Evolutionary conservation across 1,284 basidiomycete genomes (phyloP), one percentile per base, ranked within the genome.

Genomic region (Cutaneotrichosporon sp.): DNA sequence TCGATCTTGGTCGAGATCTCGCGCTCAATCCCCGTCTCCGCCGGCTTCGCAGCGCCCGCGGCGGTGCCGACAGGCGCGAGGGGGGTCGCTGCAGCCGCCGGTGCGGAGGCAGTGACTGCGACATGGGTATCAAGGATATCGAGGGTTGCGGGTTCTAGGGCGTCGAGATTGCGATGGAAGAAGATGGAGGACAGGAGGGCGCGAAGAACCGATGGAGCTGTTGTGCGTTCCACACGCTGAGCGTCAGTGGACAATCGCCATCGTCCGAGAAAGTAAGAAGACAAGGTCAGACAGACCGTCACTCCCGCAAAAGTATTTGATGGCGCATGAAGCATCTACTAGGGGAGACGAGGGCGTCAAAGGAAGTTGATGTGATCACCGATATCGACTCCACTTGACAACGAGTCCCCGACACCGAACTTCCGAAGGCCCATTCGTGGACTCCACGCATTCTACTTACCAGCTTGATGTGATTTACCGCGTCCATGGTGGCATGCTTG

Each of bases 101-200:
- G 5, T 17, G 42, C 12, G n/a, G 42, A 44, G n/a, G 42, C 22
- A 32, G 46, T 14, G 22, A 25, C 38, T 7, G 70, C 71, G 6
- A 71, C 62, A 41, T 73, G 68, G 11, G 62, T 62, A 35, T 71
- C 71, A 7, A 64, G 57, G 9, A 70, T 47, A 25, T 70, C 71
- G 26, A 61, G 39, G 10, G 70, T 70, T 32, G 66, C 61, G 1
- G 71, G 70, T 34, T 70, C 67, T 38, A 65, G 41, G 26, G 55
- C 60, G 48, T 71, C 70, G 45, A 69, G 49, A 7, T 41, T 55
- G 12, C 71, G 59, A 33, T 73, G 71, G 56, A 73, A 73, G 64
- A 70, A 68, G 46, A 73, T 68, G 10, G 68, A 60, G 19, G 57
- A 49, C 14, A 73, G 59, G 9, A 73, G 37, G 3, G 61, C 66